A percentile compares a stretch with the other conserved stretches of the same genome.
These are phyloP conservation scores for Pichia sporocuriosa DNA, from an alignment of 805 yeast species.

Conservation along the genomic window DNA sequence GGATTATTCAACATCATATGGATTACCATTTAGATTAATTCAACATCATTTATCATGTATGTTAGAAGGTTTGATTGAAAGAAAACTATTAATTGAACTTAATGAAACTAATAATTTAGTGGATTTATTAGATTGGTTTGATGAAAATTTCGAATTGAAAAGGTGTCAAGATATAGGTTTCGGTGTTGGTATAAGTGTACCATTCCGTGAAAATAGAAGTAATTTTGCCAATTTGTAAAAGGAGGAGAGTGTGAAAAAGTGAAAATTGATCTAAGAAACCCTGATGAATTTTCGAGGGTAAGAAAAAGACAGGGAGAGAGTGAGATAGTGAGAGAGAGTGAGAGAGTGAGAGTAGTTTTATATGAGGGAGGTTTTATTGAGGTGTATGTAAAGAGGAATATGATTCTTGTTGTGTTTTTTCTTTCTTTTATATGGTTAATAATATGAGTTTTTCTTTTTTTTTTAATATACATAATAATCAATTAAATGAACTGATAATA, in stretches of 20 bases:
- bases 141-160: slow-evolving; percentile 54
- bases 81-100: slow-evolving; percentile 48
- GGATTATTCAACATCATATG: slow-evolving; percentile 72
- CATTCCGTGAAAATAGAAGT: slow-evolving; percentile 13
- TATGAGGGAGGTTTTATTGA: too few relatives aligned
- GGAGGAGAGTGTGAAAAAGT: too few relatives aligned
- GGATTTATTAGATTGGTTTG: slow-evolving; percentile 80
- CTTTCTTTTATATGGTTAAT: too few relatives aligned
- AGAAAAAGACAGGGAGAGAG: neutral
- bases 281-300: neutral
- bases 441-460: too few relatives aligned
- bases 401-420: too few relatives aligned
- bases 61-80: slow-evolving; percentile 53
- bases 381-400: too few relatives aligned
- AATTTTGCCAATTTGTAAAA: slow-evolving; percentile 8
- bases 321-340: neutral
- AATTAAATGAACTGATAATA: too few relatives aligned
- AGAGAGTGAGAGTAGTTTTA: neutral
- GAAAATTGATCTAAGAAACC: slow-evolving; percentile 1
- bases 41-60: slow-evolving; percentile 89
- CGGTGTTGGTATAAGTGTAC: slow-evolving; percentile 37
- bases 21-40: slow-evolving; percentile 73
- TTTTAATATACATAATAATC: too few relatives aligned
- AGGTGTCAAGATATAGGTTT: slow-evolving; percentile 66
- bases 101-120: slow-evolving; percentile 53